Evolutionary conservation across 345 rosid genomes (phyloP).

Genomic region (Abelmoschus esculentus): DNA sequence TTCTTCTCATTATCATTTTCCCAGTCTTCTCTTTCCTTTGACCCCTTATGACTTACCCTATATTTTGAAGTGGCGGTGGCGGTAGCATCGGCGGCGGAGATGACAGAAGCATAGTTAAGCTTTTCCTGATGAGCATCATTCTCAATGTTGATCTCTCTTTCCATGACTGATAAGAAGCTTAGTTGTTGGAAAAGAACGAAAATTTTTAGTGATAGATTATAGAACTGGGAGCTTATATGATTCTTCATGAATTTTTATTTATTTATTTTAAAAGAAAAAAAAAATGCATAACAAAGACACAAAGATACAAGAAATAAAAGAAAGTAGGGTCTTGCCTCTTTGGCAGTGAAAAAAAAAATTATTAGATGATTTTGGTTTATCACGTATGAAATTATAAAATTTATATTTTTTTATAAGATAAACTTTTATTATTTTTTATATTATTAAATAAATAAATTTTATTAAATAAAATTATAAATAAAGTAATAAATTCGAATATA

Average conservation of each 20-base stretch:
- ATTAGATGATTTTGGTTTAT: no score
- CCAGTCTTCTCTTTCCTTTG: conserved; percentile 24
- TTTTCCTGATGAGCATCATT: conserved; percentile 26
- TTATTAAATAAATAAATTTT: no score
- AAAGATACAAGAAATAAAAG: conserved; percentile 14
- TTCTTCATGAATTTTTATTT: not conserved
- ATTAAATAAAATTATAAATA: conserved; percentile 9
- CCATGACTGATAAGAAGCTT: conserved; percentile 26
- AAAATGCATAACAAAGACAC: not conserved
- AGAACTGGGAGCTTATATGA: conserved; percentile 15
- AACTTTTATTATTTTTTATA: no score
- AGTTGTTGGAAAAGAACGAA: conserved; percentile 16
- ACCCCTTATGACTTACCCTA: not conserved
- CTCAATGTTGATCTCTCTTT: conserved; percentile 38
- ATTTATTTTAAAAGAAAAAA: conserved; percentile 7
- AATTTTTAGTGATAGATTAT: conserved; percentile 16
- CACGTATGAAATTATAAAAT: no score
- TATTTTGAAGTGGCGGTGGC: conserved; percentile 19
- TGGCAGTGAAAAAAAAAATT: no score
- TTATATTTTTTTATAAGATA: no score
- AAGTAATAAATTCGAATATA: no score
- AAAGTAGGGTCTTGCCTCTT: conserved; percentile 16
- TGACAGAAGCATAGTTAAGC: conserved; percentile 14
- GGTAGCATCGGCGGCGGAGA: conserved; percentile 6
- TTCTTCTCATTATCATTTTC: not conserved